Evolutionary conservation across 2,329 filamentous ascomycete genomes (phyloP).

Genomic region (Colletotrichum higginsianum): DNA sequence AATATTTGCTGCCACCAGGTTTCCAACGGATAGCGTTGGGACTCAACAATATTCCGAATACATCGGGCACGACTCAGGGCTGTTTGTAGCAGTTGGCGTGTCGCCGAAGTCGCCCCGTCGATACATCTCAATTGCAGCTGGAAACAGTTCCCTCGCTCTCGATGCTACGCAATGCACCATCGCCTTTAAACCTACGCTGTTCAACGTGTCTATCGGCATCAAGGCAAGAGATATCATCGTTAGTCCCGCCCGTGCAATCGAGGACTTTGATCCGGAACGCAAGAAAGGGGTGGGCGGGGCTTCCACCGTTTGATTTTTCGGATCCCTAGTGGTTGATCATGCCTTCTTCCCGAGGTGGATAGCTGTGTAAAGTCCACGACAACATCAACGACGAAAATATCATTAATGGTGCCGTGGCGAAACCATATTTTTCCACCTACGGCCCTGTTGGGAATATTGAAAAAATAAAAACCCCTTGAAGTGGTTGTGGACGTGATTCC

Average conservation of each 20-base stretch:
- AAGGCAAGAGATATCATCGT: slow-evolving; percentile 49
- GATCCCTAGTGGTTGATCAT: too few relatives aligned
- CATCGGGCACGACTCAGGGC: slow-evolving; percentile 47
- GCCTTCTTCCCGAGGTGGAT: too few relatives aligned
- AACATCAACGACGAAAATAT: too few relatives aligned
- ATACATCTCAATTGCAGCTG: slow-evolving; percentile 51
- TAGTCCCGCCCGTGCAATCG: slow-evolving; percentile 18
- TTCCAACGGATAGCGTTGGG: slow-evolving; percentile 32
- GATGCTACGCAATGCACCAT: slow-evolving; percentile 52
- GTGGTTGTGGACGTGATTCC: too few relatives aligned
- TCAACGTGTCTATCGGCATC: slow-evolving; percentile 50
- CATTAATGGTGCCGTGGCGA: too few relatives aligned
- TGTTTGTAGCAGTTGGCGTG: slow-evolving; percentile 51
- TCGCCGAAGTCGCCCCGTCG: slow-evolving; percentile 46
- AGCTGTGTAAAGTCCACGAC: too few relatives aligned
- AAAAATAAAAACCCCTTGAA: too few relatives aligned
- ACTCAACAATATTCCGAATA: slow-evolving; percentile 49
- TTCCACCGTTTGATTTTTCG: too few relatives aligned
- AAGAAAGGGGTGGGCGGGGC: slow-evolving; percentile 15
- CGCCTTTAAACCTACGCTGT: slow-evolving; percentile 48
- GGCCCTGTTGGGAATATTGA: too few relatives aligned
- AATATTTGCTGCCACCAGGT: slow-evolving; percentile 35
- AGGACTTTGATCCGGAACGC: slow-evolving; percentile 48
- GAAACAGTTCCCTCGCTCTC: slow-evolving; percentile 48
- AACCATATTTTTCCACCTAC: too few relatives aligned